Evolutionary conservation across 2,329 filamentous ascomycete genomes (phyloP), one percentile per base, ranked within the genome.

Genomic region (Lachnellula subtilissima): DNA sequence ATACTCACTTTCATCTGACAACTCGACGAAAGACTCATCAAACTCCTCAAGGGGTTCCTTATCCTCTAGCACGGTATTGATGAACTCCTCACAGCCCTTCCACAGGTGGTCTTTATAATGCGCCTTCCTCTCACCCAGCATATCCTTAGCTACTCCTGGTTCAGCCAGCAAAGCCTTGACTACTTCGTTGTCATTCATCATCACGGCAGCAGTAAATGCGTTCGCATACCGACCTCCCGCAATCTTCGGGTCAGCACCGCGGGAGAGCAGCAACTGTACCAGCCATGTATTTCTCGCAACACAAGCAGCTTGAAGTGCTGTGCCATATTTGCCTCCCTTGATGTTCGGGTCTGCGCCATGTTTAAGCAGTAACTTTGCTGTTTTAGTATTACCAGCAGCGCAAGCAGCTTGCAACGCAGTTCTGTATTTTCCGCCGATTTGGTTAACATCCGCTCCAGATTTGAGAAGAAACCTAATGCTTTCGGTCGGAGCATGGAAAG

Each of bases 391-490:
- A 5, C 43, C 43, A 22, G 43, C 43, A 19, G 17, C 17, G 11
- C 17, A 19, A 12, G 43, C 43, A 42, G 54, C 4, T 48, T 54
- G 22, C 45, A 62, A 35, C 39, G 53, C 36, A 25, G 50, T 2
- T 23, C 53, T 49, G 35, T 63, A 11, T 45, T 28, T 17, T 3
- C 45, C 40, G 8, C 23, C 37, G 8, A 50, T 15, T 19, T 35
- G 19, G 51, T 58, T 51, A 8, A 55, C 55, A 23, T 55, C 19
- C 14, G 55, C 55, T 9, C 53, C 47, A 43, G 23, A 37, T 19
- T 52, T 46, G 5, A 46, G 17, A 19, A 46, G 43, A 12, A 46
- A 12, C 4, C 36, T 12, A n/a, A 12, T 39, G 36, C 4, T 2
- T 39, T 11, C 15, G 12, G 15, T 12, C 4, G 36, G 15, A n/a